Conservation (phyloP, 208 protist genomes). For the Leptomonas pyrrhocoris region DNA sequence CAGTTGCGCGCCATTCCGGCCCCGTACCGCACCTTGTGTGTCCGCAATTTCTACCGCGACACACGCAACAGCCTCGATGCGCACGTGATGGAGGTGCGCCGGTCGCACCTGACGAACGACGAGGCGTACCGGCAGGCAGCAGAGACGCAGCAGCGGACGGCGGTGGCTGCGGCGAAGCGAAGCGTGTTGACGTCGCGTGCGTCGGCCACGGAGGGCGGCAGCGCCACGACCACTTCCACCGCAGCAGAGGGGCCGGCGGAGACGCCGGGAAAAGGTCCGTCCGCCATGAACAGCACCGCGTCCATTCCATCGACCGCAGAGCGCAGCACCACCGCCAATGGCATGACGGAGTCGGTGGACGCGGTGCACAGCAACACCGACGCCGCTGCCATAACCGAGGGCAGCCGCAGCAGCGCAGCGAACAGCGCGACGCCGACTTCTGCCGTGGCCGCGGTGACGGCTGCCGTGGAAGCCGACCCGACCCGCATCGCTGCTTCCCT, state of each 20-base stretch:
- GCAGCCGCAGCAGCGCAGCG: not conserved
- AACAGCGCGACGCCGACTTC: not conserved
- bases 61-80: slow-evolving; percentile 37
- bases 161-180: slow-evolving; percentile 11
- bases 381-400: not conserved
- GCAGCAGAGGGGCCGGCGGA: not conserved
- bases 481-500: slow-evolving; percentile 32
- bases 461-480: slow-evolving; percentile 11
- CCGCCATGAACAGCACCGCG: not conserved
- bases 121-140: slow-evolving; percentile 30
- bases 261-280: not conserved
- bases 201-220: not conserved
- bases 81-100: slow-evolving; percentile 46
- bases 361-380: not conserved
- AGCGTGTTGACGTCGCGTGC: not conserved
- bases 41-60: slow-evolving; percentile 48
- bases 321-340: not conserved
- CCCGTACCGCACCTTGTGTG: slow-evolving; percentile 32
- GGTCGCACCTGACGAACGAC: slow-evolving; percentile 30
- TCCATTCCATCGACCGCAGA: not conserved
- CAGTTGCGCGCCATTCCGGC: slow-evolving; percentile 49
- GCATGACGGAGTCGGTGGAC: slow-evolving; percentile 11
- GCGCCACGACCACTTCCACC: not conserved
- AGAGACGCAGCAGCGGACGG: slow-evolving; percentile 26
- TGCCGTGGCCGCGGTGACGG: not conserved